Conservation (phyloP, 2,329 filamentous ascomycete genomes). For the Alternaria sp. region DNA sequence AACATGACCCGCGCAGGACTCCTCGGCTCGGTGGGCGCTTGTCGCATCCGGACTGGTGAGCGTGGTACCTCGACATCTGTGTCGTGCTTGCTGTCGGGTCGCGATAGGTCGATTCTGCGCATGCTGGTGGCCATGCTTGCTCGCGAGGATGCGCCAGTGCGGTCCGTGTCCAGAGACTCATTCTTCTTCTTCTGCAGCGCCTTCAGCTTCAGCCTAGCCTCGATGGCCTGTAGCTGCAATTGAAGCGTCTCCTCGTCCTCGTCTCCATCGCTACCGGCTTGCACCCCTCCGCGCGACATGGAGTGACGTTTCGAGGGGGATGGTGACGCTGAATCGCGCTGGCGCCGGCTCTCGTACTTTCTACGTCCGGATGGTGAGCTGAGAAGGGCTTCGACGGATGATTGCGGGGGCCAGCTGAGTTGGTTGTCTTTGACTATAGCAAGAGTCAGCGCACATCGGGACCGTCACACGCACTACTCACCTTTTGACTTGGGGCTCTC, state of each 20-base stretch:
- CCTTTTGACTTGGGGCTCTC: constrained; percentile 58
- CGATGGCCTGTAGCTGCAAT: constrained; percentile 85
- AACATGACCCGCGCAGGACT: constrained; percentile 83
- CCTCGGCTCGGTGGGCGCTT: constrained; percentile 62
- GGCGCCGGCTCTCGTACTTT: constrained; percentile 70
- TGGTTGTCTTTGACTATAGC: constrained; percentile 48
- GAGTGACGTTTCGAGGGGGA: constrained; percentile 64
- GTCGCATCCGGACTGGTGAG: constrained; percentile 66
- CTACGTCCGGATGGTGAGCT: constrained; percentile 81
- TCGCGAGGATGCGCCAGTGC: constrained; percentile 36
- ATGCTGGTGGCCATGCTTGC: constrained; percentile 37
- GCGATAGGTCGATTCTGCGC: constrained; percentile 35
- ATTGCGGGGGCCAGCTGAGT: constrained; percentile 68
- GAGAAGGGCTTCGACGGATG: constrained; percentile 68
- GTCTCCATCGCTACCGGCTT: constrained; percentile 42
- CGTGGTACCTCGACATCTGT: constrained; percentile 75
- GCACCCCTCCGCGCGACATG: constrained; percentile 28
- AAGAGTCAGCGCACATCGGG: constrained; percentile 26
- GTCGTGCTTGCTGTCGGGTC: constrained; percentile 34
- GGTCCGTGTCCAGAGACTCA: constrained; percentile 33
- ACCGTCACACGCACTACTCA: constrained; percentile 27
- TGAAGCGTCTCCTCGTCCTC: constrained; percentile 88
- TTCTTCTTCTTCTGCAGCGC: constrained; percentile 71
- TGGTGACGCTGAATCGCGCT: constrained; percentile 65
- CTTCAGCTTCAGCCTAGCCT: constrained; percentile 87